Percentiles rank a stretch among this genome's conserved stretches.
Conservation (phyloP, 225 moss, liverwort and hornwort genomes). For the Neckera pumila region DNA sequence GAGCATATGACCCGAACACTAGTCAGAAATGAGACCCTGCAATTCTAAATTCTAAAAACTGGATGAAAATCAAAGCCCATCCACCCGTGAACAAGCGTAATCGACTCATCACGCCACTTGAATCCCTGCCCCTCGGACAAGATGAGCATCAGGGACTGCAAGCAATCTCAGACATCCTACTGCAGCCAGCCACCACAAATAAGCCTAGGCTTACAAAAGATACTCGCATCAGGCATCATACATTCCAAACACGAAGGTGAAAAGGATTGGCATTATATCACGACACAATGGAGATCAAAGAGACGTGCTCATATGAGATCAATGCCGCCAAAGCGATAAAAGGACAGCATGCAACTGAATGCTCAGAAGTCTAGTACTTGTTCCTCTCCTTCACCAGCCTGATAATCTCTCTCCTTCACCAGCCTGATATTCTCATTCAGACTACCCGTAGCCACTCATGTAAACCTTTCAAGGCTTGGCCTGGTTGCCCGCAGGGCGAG, state of each 20-base stretch:
- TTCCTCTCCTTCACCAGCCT: background rate
- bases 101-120: background rate
- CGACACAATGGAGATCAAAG: background rate
- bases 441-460: background rate
- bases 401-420: background rate
- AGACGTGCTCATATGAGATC: slow-evolving; percentile 3
- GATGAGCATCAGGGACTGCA: background rate
- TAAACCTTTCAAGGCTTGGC: slow-evolving; percentile 26
- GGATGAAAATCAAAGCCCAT: background rate
- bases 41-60: background rate
- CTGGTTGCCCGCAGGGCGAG: slow-evolving; percentile 30
- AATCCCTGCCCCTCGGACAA: background rate
- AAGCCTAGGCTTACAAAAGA: background rate
- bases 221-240: background rate
- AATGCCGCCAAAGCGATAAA: background rate
- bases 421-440: background rate
- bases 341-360: background rate
- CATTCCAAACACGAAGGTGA: background rate
- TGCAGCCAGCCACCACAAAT: background rate
- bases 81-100: background rate
- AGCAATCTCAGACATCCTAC: background rate
- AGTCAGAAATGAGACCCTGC: background rate
- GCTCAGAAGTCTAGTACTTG: background rate
- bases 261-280: slow-evolving; percentile 8
- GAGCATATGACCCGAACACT: background rate